phyloP scores from a whole-genome alignment of 2,329 filamentous ascomycete species.

The Neofusicoccum kwambonambiense region DNA sequence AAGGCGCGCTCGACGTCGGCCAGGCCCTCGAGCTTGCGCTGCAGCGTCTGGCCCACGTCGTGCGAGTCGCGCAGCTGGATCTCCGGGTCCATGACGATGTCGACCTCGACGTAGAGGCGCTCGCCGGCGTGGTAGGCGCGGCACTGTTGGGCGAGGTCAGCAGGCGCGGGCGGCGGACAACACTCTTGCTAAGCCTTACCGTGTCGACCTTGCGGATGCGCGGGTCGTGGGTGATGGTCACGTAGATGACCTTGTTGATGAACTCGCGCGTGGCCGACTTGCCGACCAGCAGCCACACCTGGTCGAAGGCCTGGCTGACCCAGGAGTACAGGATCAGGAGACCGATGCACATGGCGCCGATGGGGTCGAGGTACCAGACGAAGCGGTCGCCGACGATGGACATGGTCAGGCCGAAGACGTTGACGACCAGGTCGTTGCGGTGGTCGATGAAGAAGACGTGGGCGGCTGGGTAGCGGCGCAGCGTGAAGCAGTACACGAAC shows the following conservation, averaged over 20 bases:
- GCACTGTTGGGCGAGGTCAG: conserved; percentile 36
- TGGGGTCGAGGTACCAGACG: conserved; percentile 61
- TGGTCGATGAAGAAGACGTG: conserved; percentile 60
- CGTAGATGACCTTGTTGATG: conserved; percentile 57
- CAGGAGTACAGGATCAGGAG: conserved; percentile 62
- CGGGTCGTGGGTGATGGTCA: conserved; percentile 54
- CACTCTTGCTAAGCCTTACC: conserved; percentile 24
- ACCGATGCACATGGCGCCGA: conserved; percentile 61
- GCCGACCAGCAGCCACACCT: conserved; percentile 61
- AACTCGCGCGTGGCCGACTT: conserved; percentile 60
- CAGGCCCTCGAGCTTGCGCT: conserved; percentile 58
- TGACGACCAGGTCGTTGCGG: conserved; percentile 58
- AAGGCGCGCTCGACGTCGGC: conserved; percentile 46
- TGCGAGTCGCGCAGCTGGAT: conserved; percentile 57
- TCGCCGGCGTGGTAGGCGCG: conserved; percentile 63
- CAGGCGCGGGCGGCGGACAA: too few relatives aligned
- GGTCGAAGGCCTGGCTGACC: conserved; percentile 60
- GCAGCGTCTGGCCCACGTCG: conserved; percentile 59
- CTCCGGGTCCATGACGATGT: conserved; percentile 59
- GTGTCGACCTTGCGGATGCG: conserved; percentile 60
- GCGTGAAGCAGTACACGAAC: conserved; percentile 56
- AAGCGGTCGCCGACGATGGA: conserved; percentile 52
- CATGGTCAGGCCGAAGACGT: conserved; percentile 57
- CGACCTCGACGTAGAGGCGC: conserved; percentile 62
- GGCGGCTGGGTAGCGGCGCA: conserved; percentile 55